Conservation (phyloP, 768 basidiomycete species). For the Termitomyces sp. region DNA sequence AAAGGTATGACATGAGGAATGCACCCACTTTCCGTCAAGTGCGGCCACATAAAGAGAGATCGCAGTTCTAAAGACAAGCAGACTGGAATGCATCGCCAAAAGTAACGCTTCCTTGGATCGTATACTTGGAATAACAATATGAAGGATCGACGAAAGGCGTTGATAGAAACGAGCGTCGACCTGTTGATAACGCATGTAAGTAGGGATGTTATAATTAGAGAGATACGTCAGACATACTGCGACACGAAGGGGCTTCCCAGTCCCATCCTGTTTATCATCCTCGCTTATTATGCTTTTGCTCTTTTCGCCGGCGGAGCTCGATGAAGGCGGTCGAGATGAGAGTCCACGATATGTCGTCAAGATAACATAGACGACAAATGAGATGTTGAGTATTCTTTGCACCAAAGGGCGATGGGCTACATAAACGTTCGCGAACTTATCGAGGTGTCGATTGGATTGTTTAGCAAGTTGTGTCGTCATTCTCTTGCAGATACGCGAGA, state of each 20-base stretch:
- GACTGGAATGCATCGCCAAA: constrained; percentile 80
- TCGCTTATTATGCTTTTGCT: constrained; percentile 30
- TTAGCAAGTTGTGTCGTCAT: constrained; percentile 26
- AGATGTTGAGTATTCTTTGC: constrained; percentile 63
- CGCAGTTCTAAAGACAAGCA: constrained; percentile 85
- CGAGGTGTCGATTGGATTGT: constrained; percentile 30
- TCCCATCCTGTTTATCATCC: constrained; percentile 3
- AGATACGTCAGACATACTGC: constrained; percentile 38
- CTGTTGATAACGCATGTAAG: constrained; percentile 28
- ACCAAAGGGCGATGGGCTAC: constrained; percentile 59
- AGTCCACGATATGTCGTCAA: constrained; percentile 56
- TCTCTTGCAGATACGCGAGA: constrained; percentile 12
- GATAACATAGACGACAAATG: constrained; percentile 70
- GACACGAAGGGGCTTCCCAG: constrained; percentile 51
- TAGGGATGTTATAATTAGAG: not conserved
- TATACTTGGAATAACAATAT: constrained; percentile 84
- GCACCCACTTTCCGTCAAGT: constrained; percentile 79
- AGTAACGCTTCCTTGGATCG: constrained; percentile 85
- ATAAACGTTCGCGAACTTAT: constrained; percentile 48
- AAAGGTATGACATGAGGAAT: not conserved
- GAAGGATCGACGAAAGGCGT: constrained; percentile 67
- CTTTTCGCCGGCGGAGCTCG: constrained; percentile 30
- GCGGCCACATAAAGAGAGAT: constrained; percentile 93
- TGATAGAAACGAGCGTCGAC: constrained; percentile 92
- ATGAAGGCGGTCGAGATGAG: constrained; percentile 32